A percentile compares a stretch with the other conserved stretches of the same genome.
phyloP scores from a whole-genome alignment of 352 stramenopile genomes.

The Globisporangium acanthophoron region DNA sequence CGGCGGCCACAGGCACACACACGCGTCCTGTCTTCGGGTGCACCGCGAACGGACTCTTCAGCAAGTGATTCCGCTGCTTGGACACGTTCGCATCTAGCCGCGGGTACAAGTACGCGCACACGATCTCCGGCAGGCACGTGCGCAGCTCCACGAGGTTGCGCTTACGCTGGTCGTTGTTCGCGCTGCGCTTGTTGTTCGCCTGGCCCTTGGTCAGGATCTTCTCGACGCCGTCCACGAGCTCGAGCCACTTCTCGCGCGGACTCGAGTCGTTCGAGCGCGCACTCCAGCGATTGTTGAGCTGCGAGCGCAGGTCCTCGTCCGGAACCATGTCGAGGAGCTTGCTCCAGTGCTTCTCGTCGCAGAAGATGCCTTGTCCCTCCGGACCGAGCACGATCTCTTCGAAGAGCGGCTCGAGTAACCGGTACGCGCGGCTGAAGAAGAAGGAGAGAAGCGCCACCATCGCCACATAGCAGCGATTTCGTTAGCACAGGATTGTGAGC shows the following conservation, averaged over 20 bases:
- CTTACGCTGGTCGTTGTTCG: conserved; percentile 51
- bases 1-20: conserved; percentile 94
- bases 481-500: too few relatives aligned
- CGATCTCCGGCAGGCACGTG: conserved; percentile 93
- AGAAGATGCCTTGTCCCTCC: conserved; percentile 91
- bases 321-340: conserved; percentile 93
- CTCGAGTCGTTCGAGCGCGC: conserved; percentile 38
- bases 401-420: conserved; percentile 95
- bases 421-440: conserved; percentile 78
- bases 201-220: conserved; percentile 54
- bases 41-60: conserved; percentile 98
- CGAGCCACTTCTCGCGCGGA: conserved; percentile 86
- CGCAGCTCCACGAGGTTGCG: conserved; percentile 64
- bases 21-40: conserved; percentile 98
- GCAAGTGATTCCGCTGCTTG: conserved; percentile 99
- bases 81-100: conserved; percentile 99
- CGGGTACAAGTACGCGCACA: conserved; percentile 96
- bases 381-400: conserved; percentile 86
- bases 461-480: not conserved
- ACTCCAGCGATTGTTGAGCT: conserved; percentile 59
- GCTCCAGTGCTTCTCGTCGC: conserved; percentile 79
- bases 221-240: conserved; percentile 68
- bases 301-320: conserved; percentile 75
- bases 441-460: not conserved
- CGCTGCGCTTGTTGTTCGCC: conserved; percentile 39